Conservation (phyloP, 2,329 filamentous ascomycete genomes). For the Dactylellina drechsleri region DNA sequence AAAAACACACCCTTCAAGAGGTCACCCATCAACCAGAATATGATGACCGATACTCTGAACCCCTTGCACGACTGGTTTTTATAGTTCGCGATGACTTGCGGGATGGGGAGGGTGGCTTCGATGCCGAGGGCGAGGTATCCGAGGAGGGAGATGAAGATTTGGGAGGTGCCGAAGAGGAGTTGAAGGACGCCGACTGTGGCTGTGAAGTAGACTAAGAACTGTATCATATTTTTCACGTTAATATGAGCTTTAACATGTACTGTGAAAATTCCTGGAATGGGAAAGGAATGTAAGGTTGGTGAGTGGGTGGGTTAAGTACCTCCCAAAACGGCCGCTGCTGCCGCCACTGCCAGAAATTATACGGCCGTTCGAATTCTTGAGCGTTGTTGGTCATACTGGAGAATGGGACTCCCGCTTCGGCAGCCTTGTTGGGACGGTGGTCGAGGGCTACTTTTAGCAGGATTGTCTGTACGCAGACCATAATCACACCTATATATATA, state of each 20-base stretch:
- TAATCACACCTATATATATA: constrained; percentile 64
- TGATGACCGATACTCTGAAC: constrained; percentile 78
- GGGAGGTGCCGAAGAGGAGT: constrained; percentile 71
- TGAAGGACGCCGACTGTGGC: constrained; percentile 72
- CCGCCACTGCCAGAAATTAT: constrained; percentile 57
- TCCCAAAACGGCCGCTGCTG: constrained; percentile 70
- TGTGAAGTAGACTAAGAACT: constrained; percentile 75
- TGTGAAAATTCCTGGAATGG: neutral
- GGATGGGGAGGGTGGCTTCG: constrained; percentile 82
- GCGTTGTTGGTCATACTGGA: neutral
- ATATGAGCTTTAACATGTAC: neutral
- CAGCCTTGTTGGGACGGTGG: constrained; percentile 71
- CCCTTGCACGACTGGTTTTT: constrained; percentile 77
- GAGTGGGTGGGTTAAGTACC: constrained; percentile 1
- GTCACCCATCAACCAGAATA: constrained; percentile 82
- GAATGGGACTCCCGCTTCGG: constrained; percentile 57
- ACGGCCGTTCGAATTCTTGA: constrained; percentile 46
- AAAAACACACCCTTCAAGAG: constrained; percentile 91
- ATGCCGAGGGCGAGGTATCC: constrained; percentile 80
- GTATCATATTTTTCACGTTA: no score
- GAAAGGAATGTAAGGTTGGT: neutral
- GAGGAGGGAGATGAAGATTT: constrained; percentile 73
- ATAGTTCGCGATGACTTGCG: constrained; percentile 78
- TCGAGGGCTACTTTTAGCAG: constrained; percentile 76
- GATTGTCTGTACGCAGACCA: constrained; percentile 72